These are phyloP conservation scores for Cucumis sativus DNA, from an alignment of 306 rosid species.

Conservation along the genomic window Cucumber_9930_V3 NC_026658.2:690001-690500, in stretches of 20 bases:
- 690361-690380: conserved; percentile 6
- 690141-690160: neutral
- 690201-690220: conserved; percentile 33
- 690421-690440: neutral
- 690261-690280: conserved; percentile 19
- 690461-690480: neutral
- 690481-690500: no score
- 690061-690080: conserved; percentile 11
- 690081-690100: conserved; percentile 3
- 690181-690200: neutral
- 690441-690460: neutral
- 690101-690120: neutral
- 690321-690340: conserved; percentile 17
- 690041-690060: conserved; percentile 41
- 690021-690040: conserved; percentile 54
- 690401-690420: neutral
- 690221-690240: conserved; percentile 22
- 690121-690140: neutral
- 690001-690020: conserved; percentile 65
- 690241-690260: conserved; percentile 22
- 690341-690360: conserved; percentile 21
- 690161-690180: neutral
- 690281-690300: conserved; percentile 2
- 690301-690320: neutral
- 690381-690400: neutral